phyloP scores from a whole-genome alignment of 2,329 filamentous ascomycete species.

The Venturia nashicola region DNA sequence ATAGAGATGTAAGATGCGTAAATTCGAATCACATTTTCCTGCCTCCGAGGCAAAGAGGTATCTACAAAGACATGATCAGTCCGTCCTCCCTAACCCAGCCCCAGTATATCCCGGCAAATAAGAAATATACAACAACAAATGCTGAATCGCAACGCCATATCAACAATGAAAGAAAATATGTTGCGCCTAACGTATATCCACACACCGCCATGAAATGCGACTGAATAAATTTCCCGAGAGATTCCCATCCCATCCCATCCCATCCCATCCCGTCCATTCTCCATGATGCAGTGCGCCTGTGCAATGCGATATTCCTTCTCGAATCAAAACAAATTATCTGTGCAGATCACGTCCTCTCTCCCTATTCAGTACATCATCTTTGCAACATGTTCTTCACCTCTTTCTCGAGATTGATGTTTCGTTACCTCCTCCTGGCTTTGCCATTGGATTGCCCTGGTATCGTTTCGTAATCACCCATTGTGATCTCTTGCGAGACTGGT shows the following conservation, averaged over 20 bases:
- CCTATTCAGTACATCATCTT: neutral
- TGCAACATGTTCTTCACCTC: neutral
- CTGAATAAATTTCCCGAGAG: neutral
- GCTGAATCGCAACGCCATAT: neutral
- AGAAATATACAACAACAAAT: neutral
- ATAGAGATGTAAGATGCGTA: neutral
- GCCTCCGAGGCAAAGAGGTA: neutral
- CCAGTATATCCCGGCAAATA: neutral
- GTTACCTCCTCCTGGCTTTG: neutral
- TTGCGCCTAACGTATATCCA: neutral
- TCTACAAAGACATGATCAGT: neutral
- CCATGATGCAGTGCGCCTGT: slow-evolving; percentile 2
- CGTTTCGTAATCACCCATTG: slow-evolving; percentile 1
- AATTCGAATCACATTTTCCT: neutral
- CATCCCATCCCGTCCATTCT: neutral
- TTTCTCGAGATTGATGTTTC: neutral
- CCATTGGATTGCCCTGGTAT: neutral
- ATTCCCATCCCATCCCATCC: neutral
- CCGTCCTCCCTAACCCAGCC: neutral
- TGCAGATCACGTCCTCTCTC: neutral
- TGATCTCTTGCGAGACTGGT: slow-evolving; percentile 6
- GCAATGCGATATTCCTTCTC: neutral
- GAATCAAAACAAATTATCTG: neutral
- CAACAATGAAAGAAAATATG: neutral
- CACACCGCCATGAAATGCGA: neutral